Conservation (phyloP, 2,329 filamentous ascomycete genomes). For the Aspergillus bombycis region DNA sequence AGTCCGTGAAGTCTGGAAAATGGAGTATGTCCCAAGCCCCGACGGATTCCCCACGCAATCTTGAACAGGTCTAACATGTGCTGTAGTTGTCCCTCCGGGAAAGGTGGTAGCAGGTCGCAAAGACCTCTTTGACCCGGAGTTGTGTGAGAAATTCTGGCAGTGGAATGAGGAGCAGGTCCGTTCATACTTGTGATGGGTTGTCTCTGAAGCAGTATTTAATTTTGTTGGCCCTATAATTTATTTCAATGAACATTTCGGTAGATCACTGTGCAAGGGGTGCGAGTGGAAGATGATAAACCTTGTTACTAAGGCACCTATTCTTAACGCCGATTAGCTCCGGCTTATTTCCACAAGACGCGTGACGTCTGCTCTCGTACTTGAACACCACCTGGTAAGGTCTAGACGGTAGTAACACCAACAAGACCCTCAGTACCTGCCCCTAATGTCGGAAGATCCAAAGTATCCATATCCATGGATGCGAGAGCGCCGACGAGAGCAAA, state of each 20-base stretch:
- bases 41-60: not conserved
- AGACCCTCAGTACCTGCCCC: too few species aligned
- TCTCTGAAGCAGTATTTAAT: rapidly evolving
- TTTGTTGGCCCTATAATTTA: not conserved
- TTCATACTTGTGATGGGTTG: not conserved
- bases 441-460: not conserved
- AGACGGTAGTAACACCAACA: not conserved
- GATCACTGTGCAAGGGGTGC: too few species aligned
- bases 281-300: not conserved
- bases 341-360: not conserved
- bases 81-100: conserved; percentile 3
- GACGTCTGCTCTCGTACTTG: not conserved
- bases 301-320: not conserved
- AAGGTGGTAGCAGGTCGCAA: not conserved
- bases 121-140: conserved; percentile 4
- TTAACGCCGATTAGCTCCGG: not conserved
- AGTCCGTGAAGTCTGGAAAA: not conserved
- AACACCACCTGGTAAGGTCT: not conserved
- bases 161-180: conserved; percentile 14
- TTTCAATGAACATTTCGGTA: too few species aligned
- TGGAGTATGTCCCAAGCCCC: conserved; percentile 2
- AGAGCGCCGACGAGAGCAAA: not conserved
- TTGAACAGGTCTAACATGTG: not conserved
- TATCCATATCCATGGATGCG: not conserved
- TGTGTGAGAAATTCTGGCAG: conserved; percentile 7